Evolutionary conservation across 352 stramenopile species (phyloP).

Genomic region (Globisporangium apiculatum): DNA sequence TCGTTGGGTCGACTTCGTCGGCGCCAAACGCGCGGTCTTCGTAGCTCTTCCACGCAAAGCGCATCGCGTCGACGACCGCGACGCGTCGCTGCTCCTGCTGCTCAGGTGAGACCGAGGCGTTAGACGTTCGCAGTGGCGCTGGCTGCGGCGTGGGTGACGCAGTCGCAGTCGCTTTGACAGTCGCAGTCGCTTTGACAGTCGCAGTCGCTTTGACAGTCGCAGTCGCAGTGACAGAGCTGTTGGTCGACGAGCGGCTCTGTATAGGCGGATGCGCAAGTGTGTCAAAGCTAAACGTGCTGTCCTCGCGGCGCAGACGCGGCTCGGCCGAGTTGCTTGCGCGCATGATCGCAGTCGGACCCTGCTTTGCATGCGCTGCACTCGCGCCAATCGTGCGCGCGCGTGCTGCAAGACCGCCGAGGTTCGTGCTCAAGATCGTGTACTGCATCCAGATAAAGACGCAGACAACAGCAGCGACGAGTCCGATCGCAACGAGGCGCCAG

Average conservation of each 20-base stretch:
- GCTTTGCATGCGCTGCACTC: not conserved
- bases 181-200: not conserved
- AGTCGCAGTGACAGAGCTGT: no score
- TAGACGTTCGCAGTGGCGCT: not conserved
- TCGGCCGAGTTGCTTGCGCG: constrained; percentile 7
- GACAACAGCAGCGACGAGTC: constrained; percentile 14
- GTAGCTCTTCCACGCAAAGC: constrained; percentile 87
- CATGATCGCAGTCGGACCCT: constrained; percentile 8
- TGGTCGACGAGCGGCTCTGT: no score
- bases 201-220: no score
- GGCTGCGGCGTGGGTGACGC: constrained; percentile 10
- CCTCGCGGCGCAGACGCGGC: not conserved
- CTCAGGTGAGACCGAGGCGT: not conserved
- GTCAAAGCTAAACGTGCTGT: constrained; percentile 9
- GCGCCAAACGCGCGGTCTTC: constrained; percentile 91
- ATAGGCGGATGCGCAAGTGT: not conserved
- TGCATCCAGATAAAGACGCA: constrained; percentile 44
- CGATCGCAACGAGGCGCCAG: constrained; percentile 10
- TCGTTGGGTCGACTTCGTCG: constrained; percentile 92
- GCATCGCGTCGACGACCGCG: constrained; percentile 57
- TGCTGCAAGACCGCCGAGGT: constrained; percentile 15
- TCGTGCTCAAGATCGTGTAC: constrained; percentile 39
- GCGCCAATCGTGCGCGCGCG: constrained; percentile 11
- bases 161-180: not conserved
- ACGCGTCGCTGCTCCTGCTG: constrained; percentile 37